Conservation (phyloP, 768 basidiomycete species). For the Pulveroboletus sp. region DNA sequence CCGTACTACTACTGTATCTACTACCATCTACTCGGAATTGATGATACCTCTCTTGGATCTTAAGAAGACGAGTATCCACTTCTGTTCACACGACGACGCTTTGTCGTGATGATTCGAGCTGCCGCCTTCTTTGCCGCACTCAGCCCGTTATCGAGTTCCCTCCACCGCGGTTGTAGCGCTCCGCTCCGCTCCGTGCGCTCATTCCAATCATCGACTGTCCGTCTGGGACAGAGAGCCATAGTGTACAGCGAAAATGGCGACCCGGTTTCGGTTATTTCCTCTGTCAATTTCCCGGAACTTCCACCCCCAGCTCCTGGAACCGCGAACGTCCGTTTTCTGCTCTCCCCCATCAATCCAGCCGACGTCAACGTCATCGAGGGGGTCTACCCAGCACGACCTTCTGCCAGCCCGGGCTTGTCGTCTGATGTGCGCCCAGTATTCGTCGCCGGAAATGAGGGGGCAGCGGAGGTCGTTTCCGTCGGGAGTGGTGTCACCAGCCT, state of each 20-base stretch:
- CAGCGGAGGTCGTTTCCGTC: constrained; percentile 60
- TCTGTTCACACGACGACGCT: no score
- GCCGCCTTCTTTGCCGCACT: no score
- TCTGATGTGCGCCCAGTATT: constrained; percentile 40
- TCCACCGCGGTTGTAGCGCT: no score
- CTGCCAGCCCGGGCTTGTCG: constrained; percentile 34
- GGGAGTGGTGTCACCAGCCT: constrained; percentile 51
- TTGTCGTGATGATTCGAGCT: constrained; percentile 2
- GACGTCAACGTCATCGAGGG: constrained; percentile 81
- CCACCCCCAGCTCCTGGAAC: constrained; percentile 52
- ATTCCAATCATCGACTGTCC: constrained; percentile 32
- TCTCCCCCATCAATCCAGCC: constrained; percentile 78
- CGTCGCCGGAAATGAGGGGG: constrained; percentile 74
- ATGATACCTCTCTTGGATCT: no score
- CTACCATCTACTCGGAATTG: background rate
- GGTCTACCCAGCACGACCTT: constrained; percentile 69
- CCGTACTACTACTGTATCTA: constrained; percentile 11
- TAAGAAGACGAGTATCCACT: no score
- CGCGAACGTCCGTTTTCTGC: constrained; percentile 61
- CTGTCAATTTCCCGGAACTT: constrained; percentile 48
- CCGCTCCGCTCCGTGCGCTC: constrained; percentile 11
- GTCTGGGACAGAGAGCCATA: constrained; percentile 52
- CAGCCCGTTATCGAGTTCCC: no score
- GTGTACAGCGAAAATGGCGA: constrained; percentile 60
- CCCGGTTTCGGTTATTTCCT: constrained; percentile 56